Evolutionary conservation across 768 basidiomycete species (phyloP), one percentile per base, ranked within the genome.

Genomic region (Lactarius sanguifluus): DNA sequence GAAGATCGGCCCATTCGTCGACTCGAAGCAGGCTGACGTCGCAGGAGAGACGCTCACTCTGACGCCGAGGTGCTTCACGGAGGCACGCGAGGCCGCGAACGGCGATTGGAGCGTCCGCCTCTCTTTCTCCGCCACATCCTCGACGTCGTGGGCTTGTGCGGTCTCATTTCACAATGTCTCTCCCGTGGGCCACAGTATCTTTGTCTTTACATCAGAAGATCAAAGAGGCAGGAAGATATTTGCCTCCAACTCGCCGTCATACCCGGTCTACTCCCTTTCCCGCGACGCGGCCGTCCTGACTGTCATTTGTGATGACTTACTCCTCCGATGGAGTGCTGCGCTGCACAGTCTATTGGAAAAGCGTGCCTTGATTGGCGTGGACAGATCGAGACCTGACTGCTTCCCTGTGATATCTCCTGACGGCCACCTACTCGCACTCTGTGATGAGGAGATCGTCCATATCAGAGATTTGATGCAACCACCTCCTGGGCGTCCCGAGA

Each of bases 331-430:
- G 50, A 55, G 41, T 25, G 63, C 61, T 16, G 23, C 50, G 8
- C 43, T 28, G 3, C 16, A 59, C 25, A 15, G 9, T 43, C 25
- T 67, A 13, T 25, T 67, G 32, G 62, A 45, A 18, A 55, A 36
- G 50, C 57, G 66, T 34, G 23, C 40, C 10, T 34, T 67, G 32
- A 13, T 34, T 10, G 34, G 25, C 20, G 38, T 67, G 7, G 62
- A 67, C 16, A 63, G 57, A 3, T 38, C 62, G 40, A 54, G 43
- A 38, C 62, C 55, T 25, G 66, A 59, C 41, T 62, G 66, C 58
- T 59, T 67, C 41, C 62, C 66, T 5, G 57, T 47, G 40, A 64
- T 63, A 10, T 67, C 66, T n/a, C 50, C 62, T 4, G 62, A 67
- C 15, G 50, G 62, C 0, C 66, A 34, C 57, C 50, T 67, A 32